These are phyloP conservation scores for Panicum hallii DNA, from an alignment of 202 grass and related monocot genomes.

Conservation along the genomic window DNA sequence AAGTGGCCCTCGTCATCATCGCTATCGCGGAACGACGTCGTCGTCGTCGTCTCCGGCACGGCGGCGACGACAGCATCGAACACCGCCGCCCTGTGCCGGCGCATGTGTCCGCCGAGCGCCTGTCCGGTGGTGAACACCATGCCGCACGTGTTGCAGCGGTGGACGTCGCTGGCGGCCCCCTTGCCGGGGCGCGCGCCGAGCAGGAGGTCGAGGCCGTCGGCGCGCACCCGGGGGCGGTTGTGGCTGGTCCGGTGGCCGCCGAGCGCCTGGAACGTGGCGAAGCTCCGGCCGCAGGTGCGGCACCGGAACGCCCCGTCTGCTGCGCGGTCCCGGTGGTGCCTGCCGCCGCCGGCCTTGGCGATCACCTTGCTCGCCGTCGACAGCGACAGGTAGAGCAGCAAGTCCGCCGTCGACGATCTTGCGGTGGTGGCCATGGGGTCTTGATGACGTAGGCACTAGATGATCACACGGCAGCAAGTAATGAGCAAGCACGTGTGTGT, in stretches of 20 bases:
- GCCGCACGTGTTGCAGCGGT: conserved; percentile 50
- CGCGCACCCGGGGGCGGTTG: conserved; percentile 57
- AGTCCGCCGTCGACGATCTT: not conserved
- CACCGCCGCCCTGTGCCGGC: conserved; percentile 6
- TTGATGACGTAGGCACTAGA: too few species aligned
- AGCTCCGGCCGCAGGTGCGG: conserved; percentile 51
- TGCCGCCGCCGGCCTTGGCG: not conserved
- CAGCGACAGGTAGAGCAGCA: not conserved
- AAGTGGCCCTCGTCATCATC: not conserved
- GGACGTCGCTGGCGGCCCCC: not conserved
- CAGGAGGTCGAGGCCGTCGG: conserved; percentile 57
- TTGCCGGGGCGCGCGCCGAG: conserved; percentile 43
- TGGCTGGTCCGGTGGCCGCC: conserved; percentile 65
- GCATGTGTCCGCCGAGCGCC: conserved; percentile 74
- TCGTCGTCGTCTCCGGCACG: too few species aligned
- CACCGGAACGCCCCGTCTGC: conserved; percentile 40
- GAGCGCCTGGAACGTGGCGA: conserved; percentile 60
- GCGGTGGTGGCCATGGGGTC: not conserved
- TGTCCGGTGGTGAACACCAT: conserved; percentile 49
- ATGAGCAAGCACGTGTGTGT: too few species aligned
- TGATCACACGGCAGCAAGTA: too few species aligned
- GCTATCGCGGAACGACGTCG: not conserved
- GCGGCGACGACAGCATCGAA: too few species aligned
- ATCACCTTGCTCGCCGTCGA: conserved; percentile 49
- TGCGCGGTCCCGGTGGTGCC: not conserved